Percentiles rank a stretch among this genome's conserved stretches.
Conservation (phyloP, 768 basidiomycete genomes). For the Cyclocybe cylindracea region DNA sequence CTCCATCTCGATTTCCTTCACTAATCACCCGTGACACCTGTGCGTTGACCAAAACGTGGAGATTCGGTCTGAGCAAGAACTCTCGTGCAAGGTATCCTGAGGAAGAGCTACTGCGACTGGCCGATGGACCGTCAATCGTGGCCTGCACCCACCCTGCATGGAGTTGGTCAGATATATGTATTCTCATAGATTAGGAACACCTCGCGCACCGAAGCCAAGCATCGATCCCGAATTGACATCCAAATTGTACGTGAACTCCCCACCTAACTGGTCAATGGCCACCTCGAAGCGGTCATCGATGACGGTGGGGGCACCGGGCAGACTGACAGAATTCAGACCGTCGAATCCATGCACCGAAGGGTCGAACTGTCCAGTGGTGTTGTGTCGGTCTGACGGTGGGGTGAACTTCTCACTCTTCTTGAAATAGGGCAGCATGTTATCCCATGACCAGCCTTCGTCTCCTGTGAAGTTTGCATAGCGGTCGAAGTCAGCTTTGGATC, state of each 20-base stretch:
- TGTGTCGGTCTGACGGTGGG: conserved; percentile 15
- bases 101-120: conserved; percentile 19
- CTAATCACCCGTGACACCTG: conserved; percentile 22
- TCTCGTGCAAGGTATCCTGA: conserved; percentile 14
- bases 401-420: conserved; percentile 23
- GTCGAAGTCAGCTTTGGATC: conserved; percentile 28
- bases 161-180: not conserved
- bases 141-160: conserved; percentile 18
- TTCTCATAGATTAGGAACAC: not conserved
- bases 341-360: no score
- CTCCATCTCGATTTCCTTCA: not conserved
- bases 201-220: conserved; percentile 28
- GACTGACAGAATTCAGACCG: conserved; percentile 17
- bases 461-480: conserved; percentile 35
- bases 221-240: conserved; percentile 31
- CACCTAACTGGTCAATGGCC: conserved; percentile 36
- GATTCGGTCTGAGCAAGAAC: conserved; percentile 14
- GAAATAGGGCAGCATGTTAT: conserved; percentile 30
- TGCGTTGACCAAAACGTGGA: conserved; percentile 19
- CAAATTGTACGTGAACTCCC: conserved; percentile 26
- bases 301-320: conserved; percentile 24
- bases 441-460: conserved; percentile 50
- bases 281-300: conserved; percentile 29
- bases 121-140: conserved; percentile 18
- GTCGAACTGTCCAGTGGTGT: no score